Conservation (phyloP, 805 yeast species). For the Candida schatavii region DNA sequence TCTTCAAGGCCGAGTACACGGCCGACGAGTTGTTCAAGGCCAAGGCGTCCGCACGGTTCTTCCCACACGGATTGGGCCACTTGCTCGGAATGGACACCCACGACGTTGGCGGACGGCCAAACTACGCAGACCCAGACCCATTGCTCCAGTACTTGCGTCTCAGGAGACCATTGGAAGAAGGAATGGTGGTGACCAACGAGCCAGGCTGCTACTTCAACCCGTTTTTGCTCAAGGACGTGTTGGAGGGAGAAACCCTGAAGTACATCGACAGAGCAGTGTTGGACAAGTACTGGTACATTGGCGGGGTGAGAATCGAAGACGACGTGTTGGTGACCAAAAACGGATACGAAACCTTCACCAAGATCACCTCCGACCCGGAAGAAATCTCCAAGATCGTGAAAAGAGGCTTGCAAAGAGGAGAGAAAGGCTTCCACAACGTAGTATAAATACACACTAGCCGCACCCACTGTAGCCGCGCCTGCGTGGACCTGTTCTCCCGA, state of each 20-base stretch:
- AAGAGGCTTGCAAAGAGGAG: slow-evolving; percentile 62
- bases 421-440: slow-evolving; percentile 59
- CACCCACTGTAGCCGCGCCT: too few species aligned
- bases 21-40: slow-evolving; percentile 69
- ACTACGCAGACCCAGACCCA: slow-evolving; percentile 81
- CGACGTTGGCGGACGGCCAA: slow-evolving; percentile 88
- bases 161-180: slow-evolving; percentile 64
- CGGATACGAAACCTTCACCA: slow-evolving; percentile 81
- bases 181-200: slow-evolving; percentile 91
- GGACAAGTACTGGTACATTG: slow-evolving; percentile 79
- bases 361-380: slow-evolving; percentile 79
- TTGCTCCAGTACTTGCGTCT: slow-evolving; percentile 75
- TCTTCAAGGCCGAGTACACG: slow-evolving; percentile 55
- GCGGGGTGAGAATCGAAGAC: slow-evolving; percentile 98
- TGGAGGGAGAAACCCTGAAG: slow-evolving; percentile 45
- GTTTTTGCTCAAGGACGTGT: slow-evolving; percentile 64
- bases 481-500: too few species aligned
- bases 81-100: slow-evolving; percentile 93
- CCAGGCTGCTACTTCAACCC: slow-evolving; percentile 94
- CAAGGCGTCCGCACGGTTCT: slow-evolving; percentile 72
- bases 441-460: too few species aligned
- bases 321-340: slow-evolving; percentile 74
- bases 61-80: slow-evolving; percentile 96
- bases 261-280: slow-evolving; percentile 65
- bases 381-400: slow-evolving; percentile 78